A percentile compares a stretch with the other conserved stretches of the same genome.
Conservation (phyloP, 129 eudicot species). For the Centrapalus pauciflorus region DNA sequence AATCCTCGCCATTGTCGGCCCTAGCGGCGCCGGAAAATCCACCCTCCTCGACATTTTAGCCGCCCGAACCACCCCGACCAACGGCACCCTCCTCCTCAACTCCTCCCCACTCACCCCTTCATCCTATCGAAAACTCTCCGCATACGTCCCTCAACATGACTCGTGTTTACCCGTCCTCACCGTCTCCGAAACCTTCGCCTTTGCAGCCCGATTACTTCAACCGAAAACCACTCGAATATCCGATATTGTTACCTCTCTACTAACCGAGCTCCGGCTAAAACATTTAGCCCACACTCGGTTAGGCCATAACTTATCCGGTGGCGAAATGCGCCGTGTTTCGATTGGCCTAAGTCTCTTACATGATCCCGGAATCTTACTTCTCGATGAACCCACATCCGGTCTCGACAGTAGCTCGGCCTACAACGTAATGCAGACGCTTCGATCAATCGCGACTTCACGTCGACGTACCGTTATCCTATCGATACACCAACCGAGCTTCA, state of each 20-base stretch:
- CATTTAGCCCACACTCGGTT: constrained; percentile 57
- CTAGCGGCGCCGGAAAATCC: constrained; percentile 97
- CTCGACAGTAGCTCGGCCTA: constrained; percentile 85
- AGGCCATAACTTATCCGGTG: constrained; percentile 62
- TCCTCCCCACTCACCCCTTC: constrained; percentile 57
- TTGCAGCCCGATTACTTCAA: constrained; percentile 62
- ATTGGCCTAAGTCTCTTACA: constrained; percentile 82
- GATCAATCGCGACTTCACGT: constrained; percentile 52
- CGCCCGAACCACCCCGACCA: constrained; percentile 62
- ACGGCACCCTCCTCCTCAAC: constrained; percentile 69
- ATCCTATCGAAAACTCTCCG: constrained; percentile 65
- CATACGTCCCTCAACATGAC: constrained; percentile 94
- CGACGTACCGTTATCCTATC: constrained; percentile 66
- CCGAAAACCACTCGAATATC: constrained; percentile 39
- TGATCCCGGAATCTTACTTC: constrained; percentile 78
- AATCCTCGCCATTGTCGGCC: constrained; percentile 96
- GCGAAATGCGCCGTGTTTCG: constrained; percentile 77
- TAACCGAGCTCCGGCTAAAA: constrained; percentile 55
- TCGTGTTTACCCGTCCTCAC: constrained; percentile 64
- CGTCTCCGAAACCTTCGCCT: constrained; percentile 75
- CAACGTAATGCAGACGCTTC: constrained; percentile 73
- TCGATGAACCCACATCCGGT: constrained; percentile 95
- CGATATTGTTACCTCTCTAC: constrained; percentile 39
- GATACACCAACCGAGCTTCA: constrained; percentile 94
- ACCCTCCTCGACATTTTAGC: constrained; percentile 92